Base-by-base conservation (phyloP, 768 basidiomycete genomes). In the Serpula lacrymans region DNA sequence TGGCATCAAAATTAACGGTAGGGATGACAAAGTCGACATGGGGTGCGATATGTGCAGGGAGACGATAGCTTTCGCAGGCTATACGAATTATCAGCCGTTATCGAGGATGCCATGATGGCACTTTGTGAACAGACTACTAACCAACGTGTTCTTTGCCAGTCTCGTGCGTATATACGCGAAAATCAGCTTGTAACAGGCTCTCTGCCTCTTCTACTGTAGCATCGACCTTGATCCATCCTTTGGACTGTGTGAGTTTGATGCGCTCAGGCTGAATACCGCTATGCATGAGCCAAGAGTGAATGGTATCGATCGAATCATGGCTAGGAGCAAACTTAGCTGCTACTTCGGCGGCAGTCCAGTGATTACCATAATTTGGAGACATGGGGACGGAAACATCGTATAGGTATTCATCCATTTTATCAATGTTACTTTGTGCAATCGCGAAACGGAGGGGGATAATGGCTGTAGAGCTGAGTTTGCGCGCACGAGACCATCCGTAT, bases 21-120 rank as follows among this genome's bases (percentile, higher is more conserved):
- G 66, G 66, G n/a, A 51, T 61, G 6, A 68, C 54, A 28, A 65
- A 47, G 34, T 68, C 66, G 20, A 68, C 50, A 28, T 62, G 56
- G 2, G 49, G 43, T 2, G 43, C 49, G 10, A 68, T 46, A 37
- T 56, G 48, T 12, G 17, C 42, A 0, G 66, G 65, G 18, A 68
- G 49, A 13, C 50, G 54, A 42, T 68, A 68, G 5, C 60, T 56
- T 20, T 64, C 53, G 28, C 55, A 45, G n/a, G 40, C 45, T 43
- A 16, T 14, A 17, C 38, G 27, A 36, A 24, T 46, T 22, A 22
- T 16, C 30, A 26, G 37, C 47, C 6, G 17, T 10, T 10, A 10
- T 35, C 10, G 14, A 29, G 28, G 28, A 10, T 10, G 14, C 10
- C 28, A 14, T 10, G 14, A 29, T 14, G 14, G 28, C 28, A 14